Evolutionary conservation across 805 yeast species (phyloP).

Genomic region (Ogataea nonfermentans): DNA sequence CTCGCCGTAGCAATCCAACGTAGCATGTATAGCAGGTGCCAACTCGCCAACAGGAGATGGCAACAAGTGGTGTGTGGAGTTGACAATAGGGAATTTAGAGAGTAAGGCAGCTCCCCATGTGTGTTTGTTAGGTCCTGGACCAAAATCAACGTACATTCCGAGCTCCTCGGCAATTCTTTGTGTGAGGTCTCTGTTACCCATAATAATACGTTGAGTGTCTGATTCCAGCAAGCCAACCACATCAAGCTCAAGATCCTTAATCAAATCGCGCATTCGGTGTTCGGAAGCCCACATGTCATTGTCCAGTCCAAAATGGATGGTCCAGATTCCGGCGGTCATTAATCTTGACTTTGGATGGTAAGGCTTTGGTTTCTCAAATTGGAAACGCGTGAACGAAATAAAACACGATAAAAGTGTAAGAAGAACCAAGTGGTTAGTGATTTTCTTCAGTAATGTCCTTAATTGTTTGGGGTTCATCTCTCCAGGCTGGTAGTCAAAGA

Average conservation of each 20-base stretch:
- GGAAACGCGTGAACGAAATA: constrained; percentile 56
- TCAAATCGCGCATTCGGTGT: constrained; percentile 79
- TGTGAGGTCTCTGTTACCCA: constrained; percentile 94
- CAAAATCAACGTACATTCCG: constrained; percentile 93
- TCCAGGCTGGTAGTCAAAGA: constrained; percentile 27
- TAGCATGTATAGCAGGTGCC: constrained; percentile 98
- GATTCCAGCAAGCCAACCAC: constrained; percentile 88
- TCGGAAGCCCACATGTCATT: constrained; percentile 98
- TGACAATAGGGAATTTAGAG: constrained; percentile 90
- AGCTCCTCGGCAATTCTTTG: constrained; percentile 89
- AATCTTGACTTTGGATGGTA: constrained; percentile 66
- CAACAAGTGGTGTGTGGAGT: constrained; percentile 84
- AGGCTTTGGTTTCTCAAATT: constrained; percentile 61
- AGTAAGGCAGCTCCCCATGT: constrained; percentile 96
- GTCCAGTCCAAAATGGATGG: constrained; percentile 94
- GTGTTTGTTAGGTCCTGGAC: constrained; percentile 97
- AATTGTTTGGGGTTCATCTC: constrained; percentile 10
- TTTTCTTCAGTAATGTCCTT: constrained; percentile 15
- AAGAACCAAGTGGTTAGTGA: constrained; percentile 30
- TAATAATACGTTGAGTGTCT: constrained; percentile 89
- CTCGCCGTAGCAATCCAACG: constrained; percentile 86
- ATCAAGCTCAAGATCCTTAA: constrained; percentile 84
- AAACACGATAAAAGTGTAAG: constrained; percentile 47
- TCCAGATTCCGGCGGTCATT: constrained; percentile 97
- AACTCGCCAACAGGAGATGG: constrained; percentile 98